Percentiles rank a stretch among this genome's conserved stretches.
Conservation (phyloP, 2,329 filamentous ascomycete genomes). For the Pseudogymnoascus sp. region DNA sequence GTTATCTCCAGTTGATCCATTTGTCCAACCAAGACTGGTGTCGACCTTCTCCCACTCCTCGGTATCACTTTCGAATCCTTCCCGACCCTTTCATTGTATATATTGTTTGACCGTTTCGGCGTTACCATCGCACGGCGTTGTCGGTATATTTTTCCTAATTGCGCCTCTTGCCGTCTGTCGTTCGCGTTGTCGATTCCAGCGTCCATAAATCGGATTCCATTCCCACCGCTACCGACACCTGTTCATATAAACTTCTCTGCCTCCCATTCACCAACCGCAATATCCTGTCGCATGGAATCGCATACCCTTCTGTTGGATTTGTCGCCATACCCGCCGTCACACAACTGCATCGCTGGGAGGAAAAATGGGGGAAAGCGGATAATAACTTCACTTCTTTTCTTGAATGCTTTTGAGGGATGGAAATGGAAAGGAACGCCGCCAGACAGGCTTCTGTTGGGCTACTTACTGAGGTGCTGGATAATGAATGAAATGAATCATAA, state of each 20-base stretch:
- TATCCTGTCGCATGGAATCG: neutral
- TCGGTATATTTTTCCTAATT: neutral
- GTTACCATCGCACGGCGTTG: neutral
- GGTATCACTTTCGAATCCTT: neutral
- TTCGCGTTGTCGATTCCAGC: neutral
- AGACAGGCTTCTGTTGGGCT: slow-evolving; percentile 1
- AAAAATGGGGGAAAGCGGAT: neutral
- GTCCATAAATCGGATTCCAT: neutral
- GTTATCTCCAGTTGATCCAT: neutral
- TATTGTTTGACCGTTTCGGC: neutral
- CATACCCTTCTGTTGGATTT: neutral
- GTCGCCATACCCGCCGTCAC: neutral
- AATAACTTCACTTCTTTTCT: neutral
- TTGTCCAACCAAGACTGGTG: neutral
- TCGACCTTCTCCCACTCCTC: neutral
- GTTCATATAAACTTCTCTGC: neutral
- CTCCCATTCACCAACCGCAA: neutral
- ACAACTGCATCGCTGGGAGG: neutral
- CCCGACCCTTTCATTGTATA: neutral
- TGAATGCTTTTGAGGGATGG: neutral
- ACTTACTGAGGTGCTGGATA: slow-evolving; percentile 1
- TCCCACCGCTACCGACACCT: neutral
- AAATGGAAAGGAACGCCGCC: neutral
- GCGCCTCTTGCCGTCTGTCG: neutral
- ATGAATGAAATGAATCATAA: neutral